phyloP scores from a whole-genome alignment of 139 green algal genomes.

The Volvox africanus region DNA sequence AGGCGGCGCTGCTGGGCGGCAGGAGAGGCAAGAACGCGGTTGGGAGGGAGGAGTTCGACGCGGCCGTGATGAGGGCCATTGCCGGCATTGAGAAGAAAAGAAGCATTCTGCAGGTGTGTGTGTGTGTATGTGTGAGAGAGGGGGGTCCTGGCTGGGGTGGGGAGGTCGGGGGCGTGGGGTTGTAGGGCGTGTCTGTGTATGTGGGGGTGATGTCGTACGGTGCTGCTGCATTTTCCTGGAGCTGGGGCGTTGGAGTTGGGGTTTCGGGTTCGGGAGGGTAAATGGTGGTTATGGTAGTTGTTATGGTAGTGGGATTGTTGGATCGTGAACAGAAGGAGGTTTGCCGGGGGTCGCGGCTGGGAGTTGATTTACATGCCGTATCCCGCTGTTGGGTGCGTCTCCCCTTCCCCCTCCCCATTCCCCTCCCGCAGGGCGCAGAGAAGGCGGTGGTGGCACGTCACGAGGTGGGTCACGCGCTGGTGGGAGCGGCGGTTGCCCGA shows the following conservation, averaged over 20 bases:
- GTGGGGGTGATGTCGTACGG: too few relatives aligned
- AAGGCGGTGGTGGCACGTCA: constrained; percentile 90
- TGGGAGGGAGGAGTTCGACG: constrained; percentile 79
- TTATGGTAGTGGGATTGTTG: too few relatives aligned
- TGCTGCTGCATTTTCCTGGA: too few relatives aligned
- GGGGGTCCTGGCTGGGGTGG: not conserved
- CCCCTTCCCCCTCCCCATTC: not conserved
- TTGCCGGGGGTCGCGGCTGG: not conserved
- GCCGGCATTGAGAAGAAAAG: constrained; percentile 96
- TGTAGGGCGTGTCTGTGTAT: not conserved
- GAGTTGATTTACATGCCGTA: not conserved
- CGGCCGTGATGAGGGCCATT: constrained; percentile 81
- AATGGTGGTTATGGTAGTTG: too few relatives aligned
- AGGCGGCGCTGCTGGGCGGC: constrained; percentile 78
- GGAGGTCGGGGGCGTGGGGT: not conserved
- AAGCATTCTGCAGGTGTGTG: constrained; percentile 67
- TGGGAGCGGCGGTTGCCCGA: constrained; percentile 78
- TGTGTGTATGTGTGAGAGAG: not conserved
- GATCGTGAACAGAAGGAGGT: not conserved
- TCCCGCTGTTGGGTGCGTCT: too few relatives aligned
- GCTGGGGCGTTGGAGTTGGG: not conserved
- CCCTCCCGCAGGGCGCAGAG: constrained; percentile 69
- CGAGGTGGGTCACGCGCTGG: constrained; percentile 93
- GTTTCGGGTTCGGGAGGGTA: not conserved
- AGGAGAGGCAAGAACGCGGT: constrained; percentile 60